A percentile compares a stretch with the other conserved stretches of the same genome.
Conservation (phyloP, 2,329 filamentous ascomycete species). For the Davidsoniella virescens region DNA sequence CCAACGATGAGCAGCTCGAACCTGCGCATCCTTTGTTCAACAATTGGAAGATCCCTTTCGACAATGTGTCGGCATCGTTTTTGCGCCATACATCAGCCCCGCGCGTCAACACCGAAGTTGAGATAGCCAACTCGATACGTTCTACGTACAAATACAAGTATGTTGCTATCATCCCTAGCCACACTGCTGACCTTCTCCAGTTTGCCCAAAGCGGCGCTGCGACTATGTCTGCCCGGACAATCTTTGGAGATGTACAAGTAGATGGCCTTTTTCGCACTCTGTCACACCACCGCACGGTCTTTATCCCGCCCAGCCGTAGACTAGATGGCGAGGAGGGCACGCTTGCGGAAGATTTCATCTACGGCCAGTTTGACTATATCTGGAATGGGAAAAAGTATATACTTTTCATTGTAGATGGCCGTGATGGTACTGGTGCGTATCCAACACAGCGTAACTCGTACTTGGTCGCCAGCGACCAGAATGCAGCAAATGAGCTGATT, state of each 20-base stretch:
- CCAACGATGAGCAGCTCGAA: too few species aligned
- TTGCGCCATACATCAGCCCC: slow-evolving; percentile 26
- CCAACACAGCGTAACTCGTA: slow-evolving; percentile 22
- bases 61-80: slow-evolving; percentile 12
- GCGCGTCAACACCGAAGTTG: slow-evolving; percentile 27
- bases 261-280: slow-evolving; percentile 5
- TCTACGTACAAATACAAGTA: slow-evolving; percentile 28
- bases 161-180: slow-evolving; percentile 23
- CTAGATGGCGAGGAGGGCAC: slow-evolving; percentile 23
- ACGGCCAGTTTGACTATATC: slow-evolving; percentile 27
- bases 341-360: slow-evolving; percentile 21
- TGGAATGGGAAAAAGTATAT: slow-evolving; percentile 28
- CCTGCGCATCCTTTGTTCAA: too few species aligned
- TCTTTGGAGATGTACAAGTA: neutral
- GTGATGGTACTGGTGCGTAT: slow-evolving; percentile 23
- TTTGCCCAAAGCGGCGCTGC: slow-evolving; percentile 28
- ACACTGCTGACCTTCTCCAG: slow-evolving; percentile 23
- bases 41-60: slow-evolving; percentile 12
- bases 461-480: slow-evolving; percentile 21
- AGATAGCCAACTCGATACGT: slow-evolving; percentile 26
- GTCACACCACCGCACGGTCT: slow-evolving; percentile 24
- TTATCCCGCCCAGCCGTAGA: slow-evolving; percentile 25
- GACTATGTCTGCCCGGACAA: neutral
- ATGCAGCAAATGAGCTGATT: slow-evolving; percentile 33
- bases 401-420: slow-evolving; percentile 26